Conservation (phyloP, 2,329 filamentous ascomycete species). For the Chaetoscypha palmicola region DNA sequence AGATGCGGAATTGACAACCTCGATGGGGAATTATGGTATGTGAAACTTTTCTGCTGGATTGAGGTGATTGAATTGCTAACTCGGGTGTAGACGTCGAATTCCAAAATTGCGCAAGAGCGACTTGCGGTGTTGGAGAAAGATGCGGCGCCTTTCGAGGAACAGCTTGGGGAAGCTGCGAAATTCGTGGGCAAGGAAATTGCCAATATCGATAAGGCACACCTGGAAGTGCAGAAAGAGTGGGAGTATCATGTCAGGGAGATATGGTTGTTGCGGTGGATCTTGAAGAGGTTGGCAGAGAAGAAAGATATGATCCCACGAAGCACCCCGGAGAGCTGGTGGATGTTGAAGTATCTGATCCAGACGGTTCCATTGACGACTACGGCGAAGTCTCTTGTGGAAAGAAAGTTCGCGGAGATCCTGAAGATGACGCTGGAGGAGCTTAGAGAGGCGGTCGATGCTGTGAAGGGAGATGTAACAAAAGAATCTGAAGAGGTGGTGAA, state of each 20-base stretch:
- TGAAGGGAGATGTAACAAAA: slow-evolving; percentile 14
- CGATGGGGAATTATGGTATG: no score
- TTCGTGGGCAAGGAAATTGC: slow-evolving; percentile 27
- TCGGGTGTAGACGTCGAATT: slow-evolving; percentile 28
- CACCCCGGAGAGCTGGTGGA: slow-evolving; percentile 43
- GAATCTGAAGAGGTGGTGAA: slow-evolving; percentile 29
- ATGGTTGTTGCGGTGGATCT: slow-evolving; percentile 60
- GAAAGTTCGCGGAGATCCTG: slow-evolving; percentile 59
- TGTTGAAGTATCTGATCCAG: slow-evolving; percentile 53
- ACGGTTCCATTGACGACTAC: slow-evolving; percentile 63
- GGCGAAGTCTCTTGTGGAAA: slow-evolving; percentile 63
- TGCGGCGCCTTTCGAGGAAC: slow-evolving; percentile 30
- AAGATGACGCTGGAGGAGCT: slow-evolving; percentile 58
- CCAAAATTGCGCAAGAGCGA: slow-evolving; percentile 28
- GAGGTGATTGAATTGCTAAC: no score
- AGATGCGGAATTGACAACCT: no score
- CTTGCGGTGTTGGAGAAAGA: slow-evolving; percentile 30
- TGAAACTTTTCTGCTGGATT: no score
- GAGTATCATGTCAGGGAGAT: slow-evolving; percentile 45
- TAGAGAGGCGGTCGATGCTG: slow-evolving; percentile 28
- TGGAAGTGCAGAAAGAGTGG: background rate
- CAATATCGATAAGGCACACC: background rate
- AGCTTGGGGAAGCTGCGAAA: slow-evolving; percentile 30
- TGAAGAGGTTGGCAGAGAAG: slow-evolving; percentile 47
- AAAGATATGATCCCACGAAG: slow-evolving; percentile 28